Evolutionary conservation across 2,329 filamentous ascomycete species (phyloP), one percentile per base, ranked within the genome.

Genomic region (Diplodia intermedia): DNA sequence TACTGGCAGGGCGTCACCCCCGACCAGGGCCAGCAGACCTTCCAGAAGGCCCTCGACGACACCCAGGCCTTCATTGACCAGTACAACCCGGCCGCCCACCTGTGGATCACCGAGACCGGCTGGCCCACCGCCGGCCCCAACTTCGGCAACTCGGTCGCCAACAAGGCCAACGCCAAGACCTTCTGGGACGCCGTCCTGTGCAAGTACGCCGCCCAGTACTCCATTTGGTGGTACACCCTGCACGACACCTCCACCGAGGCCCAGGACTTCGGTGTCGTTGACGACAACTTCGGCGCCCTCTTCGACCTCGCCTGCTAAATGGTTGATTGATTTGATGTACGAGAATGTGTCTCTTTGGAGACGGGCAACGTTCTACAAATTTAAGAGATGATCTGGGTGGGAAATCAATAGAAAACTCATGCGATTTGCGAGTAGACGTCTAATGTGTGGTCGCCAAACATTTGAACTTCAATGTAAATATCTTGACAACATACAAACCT

Each of bases 81-180:
- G 61, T 71, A 66, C 54, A 78, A 77, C 69, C 71, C 74, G 5
- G 65, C 54, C 50, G 70, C 69, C 49, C 53, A 66, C 52, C 74
- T 80, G 20, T 80, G 78, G 78, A 75, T 80, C 70, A 80, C 78
- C 49, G 78, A 80, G 54, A 67, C 65, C 47, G 65, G 65, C 47
- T 67, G 65, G 65, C 65, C 65, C 55, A 57, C 53, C 33, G 67
- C 56, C 36, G 70, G 70, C 49, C 69, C 69, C 56, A 33, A 69
- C 62, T 70, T 56, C 52, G 70, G 69, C 47, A 47, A 57, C 40
- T 47, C 33, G 36, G 33, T 52, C 18, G 61, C 70, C 49, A 60
- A 36, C 43, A 33, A 43, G 52, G 49, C 20, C 14, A 63, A 70
- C 57, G 69, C 62, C 38, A 66, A 70, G 63, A 67, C 15, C 52